Evolutionary conservation across 1,284 basidiomycete species (phyloP), one percentile per base, ranked within the genome.

Genomic region (Fomitopsis betulina): DNA sequence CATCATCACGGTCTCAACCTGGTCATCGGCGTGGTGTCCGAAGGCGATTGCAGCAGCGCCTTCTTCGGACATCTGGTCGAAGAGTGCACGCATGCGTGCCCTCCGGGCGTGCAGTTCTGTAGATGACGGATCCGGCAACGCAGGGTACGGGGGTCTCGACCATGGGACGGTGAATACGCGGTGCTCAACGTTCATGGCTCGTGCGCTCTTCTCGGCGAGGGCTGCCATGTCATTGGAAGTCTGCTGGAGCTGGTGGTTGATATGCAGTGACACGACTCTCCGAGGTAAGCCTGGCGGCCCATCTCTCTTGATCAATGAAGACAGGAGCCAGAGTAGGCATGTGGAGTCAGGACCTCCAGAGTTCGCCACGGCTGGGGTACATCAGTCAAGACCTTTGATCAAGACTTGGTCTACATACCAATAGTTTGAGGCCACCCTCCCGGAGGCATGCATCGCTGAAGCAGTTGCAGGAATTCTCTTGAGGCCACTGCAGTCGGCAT

Each of bases 261-360:
- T 76, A 57, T 86, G 82, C 12, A 91, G 45, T 0, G 89, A 88
- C n/a, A 83, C 63, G 4, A 87, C 64, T 8, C 58, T 27, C 17
- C 40, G 33, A 10, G 71, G 72, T 4, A 72, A 55, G n/a, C 55
- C 55, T 3, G 23, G 23, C 3, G 25, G 19, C 39, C 50, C 56
- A 7, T 33, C 30, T 15, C 42, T 56, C 17, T 54, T 49, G 21
- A 67, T 37, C 13, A 63, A 38, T 55, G 67, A 55, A 37, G 63
- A 19, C n/a, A 91, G 72, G 10, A 92, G 79, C 65, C 83, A 89
- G 10, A 92, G 75, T 5, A 93, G 76, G 67, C 86, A 89, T 1
- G 86, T 84, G 5, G 90, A 93, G 68, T 93, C 90, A 12, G 89
- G 82, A 2, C 91, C 91, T 12, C 87, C 90, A 19, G 91, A 93